Conservation (phyloP, 768 basidiomycete genomes). For the Lactifluus piperatus region DNA sequence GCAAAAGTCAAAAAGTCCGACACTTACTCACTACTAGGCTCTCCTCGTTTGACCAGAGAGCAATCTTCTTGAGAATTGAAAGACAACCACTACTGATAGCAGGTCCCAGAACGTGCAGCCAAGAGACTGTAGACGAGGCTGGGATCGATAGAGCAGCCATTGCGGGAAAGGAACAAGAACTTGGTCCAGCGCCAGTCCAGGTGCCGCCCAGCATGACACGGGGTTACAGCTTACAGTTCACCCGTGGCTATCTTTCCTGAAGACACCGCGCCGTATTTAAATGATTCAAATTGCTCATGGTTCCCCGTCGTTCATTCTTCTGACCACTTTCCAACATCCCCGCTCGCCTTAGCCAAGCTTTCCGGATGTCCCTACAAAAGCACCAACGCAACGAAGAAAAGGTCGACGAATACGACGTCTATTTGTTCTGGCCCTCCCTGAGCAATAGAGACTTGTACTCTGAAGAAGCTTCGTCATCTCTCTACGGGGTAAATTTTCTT, state of each 20-base stretch:
- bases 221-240: background rate
- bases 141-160: background rate
- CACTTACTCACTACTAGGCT: background rate
- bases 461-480: background rate
- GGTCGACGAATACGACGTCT: conserved; percentile 2
- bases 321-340: background rate
- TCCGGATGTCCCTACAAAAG: background rate
- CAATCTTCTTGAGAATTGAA: background rate
- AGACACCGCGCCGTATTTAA: conserved; percentile 14
- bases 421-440: conserved; percentile 5
- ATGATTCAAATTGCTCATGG: background rate
- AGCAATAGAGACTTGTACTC: background rate
- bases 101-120: background rate
- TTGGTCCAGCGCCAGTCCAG: conserved; percentile 2
- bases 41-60: background rate
- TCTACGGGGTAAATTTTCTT: conserved; percentile 1
- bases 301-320: conserved; percentile 1
- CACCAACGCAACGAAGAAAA: background rate
- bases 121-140: background rate
- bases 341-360: background rate
- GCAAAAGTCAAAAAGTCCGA: conserved; percentile 1
- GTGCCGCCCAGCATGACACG: background rate
- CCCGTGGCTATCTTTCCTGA: background rate
- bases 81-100: background rate
- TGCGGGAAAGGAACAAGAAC: background rate